Percentiles rank a stretch among this genome's conserved stretches.
phyloP scores from a whole-genome alignment of 495 filamentous ascomycete genomes.

The Hyaloscypha bicolor region DNA sequence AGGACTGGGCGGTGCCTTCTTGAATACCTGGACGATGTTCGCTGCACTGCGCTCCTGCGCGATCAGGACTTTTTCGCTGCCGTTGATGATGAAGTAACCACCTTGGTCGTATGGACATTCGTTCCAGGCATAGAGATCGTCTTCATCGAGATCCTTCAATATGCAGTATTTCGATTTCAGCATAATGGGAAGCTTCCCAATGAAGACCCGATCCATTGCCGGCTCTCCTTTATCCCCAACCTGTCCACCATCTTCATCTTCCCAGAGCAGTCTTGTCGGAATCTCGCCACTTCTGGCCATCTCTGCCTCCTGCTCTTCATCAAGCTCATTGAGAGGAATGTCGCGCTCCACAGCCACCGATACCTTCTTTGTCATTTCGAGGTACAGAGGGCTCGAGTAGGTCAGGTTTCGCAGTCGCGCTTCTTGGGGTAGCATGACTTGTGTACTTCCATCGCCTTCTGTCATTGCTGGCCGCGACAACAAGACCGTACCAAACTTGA shows the following conservation, averaged over 20 bases:
- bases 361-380: constrained; percentile 77
- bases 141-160: constrained; percentile 76
- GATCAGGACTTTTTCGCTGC: constrained; percentile 98
- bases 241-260: constrained; percentile 49
- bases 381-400: constrained; percentile 88
- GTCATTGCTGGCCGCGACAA: constrained; percentile 85
- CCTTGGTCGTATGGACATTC: constrained; percentile 98
- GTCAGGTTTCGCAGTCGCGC: constrained; percentile 93
- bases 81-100: constrained; percentile 99
- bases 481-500: constrained; percentile 84
- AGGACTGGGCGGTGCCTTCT: constrained; percentile 84
- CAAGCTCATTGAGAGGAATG: constrained; percentile 61
- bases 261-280: constrained; percentile 59
- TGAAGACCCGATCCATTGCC: constrained; percentile 44
- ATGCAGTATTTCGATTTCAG: constrained; percentile 93
- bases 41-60: constrained; percentile 96
- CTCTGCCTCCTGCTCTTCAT: constrained; percentile 58
- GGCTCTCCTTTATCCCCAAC: constrained; percentile 46
- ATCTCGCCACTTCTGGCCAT: constrained; percentile 48
- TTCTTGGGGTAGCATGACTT: constrained; percentile 83
- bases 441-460: constrained; percentile 86
- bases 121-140: constrained; percentile 80
- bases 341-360: constrained; percentile 78
- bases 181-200: constrained; percentile 97
- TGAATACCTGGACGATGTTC: constrained; percentile 98